These are phyloP conservation scores for Metschnikowia vanudenii DNA, from an alignment of 805 yeast genomes.

Conservation along the genomic window DNA sequence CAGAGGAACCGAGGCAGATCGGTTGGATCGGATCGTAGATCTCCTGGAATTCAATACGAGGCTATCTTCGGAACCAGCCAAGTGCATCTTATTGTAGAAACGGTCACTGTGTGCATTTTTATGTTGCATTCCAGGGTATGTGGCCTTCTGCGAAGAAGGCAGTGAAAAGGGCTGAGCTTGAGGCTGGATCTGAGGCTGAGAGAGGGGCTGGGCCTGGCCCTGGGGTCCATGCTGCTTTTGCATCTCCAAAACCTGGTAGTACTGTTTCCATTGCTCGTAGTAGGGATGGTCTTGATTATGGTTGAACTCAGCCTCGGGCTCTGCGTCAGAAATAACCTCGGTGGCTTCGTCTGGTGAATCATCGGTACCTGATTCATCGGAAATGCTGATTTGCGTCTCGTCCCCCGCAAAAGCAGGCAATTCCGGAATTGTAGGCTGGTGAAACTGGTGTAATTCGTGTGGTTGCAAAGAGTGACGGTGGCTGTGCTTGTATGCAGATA, in stretches of 20 bases:
- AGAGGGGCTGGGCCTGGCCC: background rate
- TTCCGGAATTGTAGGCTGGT: background rate
- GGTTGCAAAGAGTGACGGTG: too few relatives aligned
- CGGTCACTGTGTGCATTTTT: constrained; percentile 1
- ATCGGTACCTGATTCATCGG: constrained; percentile 2
- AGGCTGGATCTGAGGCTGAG: background rate
- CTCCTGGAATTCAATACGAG: constrained; percentile 28
- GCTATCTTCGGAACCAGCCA: constrained; percentile 6
- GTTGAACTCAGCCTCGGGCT: background rate
- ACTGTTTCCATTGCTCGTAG: constrained; percentile 39
- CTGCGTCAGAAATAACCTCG: constrained; percentile 12
- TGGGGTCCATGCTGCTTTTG: constrained; percentile 8
- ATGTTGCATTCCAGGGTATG: constrained; percentile 1
- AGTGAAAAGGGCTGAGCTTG: background rate
- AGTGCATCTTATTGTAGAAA: constrained; percentile 3
- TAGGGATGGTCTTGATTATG: constrained; percentile 25
- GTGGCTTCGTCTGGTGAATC: constrained; percentile 8
- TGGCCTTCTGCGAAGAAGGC: background rate
- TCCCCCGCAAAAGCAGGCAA: background rate
- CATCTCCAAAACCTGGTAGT: constrained; percentile 30
- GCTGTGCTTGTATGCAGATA: too few relatives aligned
- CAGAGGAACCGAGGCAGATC: constrained; percentile 39
- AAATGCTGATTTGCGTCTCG: constrained; percentile 5
- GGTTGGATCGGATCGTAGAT: constrained; percentile 32
- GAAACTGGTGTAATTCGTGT: too few relatives aligned